A percentile compares a stretch with the other conserved stretches of the same genome.
Conservation (phyloP, 208 protist species). For the Balamuthia mandrillaris region DNA sequence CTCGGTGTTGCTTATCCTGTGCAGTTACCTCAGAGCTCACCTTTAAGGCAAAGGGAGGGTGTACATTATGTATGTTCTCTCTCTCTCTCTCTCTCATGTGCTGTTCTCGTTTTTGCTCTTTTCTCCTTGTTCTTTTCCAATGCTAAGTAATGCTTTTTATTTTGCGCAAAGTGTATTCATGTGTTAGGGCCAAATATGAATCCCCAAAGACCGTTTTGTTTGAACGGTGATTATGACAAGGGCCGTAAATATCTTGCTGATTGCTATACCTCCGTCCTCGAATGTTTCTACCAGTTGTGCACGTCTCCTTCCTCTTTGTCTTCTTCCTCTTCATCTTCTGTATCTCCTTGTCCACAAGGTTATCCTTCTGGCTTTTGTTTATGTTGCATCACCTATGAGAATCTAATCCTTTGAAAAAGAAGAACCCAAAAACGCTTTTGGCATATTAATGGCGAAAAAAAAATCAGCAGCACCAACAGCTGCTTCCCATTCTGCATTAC, state of each 20-base stretch:
- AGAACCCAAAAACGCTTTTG: slow-evolving; percentile 21
- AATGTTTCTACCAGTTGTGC: background rate
- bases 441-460: slow-evolving; percentile 5
- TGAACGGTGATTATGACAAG: background rate
- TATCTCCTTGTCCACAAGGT: no score
- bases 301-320: no score
- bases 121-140: background rate
- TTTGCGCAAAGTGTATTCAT: background rate
- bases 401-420: no score
- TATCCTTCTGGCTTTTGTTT: no score
- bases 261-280: background rate
- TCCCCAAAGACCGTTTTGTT: background rate
- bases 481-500: background rate
- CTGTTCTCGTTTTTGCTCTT: no score
- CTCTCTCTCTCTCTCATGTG: background rate
- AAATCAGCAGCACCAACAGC: background rate
- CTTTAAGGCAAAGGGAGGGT: background rate
- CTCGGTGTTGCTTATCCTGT: background rate
- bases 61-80: background rate
- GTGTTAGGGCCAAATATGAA: slow-evolving; percentile 30
- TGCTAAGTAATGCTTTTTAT: no score
- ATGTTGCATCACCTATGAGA: no score
- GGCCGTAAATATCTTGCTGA: background rate
- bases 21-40: background rate
- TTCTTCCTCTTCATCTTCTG: no score